Evolutionary conservation across 495 filamentous ascomycete species (phyloP).

Genomic region (Penicillium nucicola): DNA sequence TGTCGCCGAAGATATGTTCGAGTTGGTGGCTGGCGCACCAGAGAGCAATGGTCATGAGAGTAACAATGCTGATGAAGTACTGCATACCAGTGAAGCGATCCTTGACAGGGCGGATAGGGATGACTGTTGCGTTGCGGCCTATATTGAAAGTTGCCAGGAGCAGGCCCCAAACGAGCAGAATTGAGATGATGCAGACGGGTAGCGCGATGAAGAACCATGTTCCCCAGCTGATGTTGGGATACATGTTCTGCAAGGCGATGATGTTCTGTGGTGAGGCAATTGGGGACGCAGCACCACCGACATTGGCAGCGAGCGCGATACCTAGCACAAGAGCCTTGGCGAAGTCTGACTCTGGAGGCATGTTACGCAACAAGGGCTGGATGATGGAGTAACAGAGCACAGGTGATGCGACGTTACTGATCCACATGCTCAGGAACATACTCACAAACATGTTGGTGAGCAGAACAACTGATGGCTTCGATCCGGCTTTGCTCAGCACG

Average conservation of each 20-base stretch:
- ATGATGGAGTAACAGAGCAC: constrained; percentile 95
- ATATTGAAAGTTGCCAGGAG: constrained; percentile 83
- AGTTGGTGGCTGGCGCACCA: constrained; percentile 94
- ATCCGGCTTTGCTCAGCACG: constrained; percentile 95
- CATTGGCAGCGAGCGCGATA: constrained; percentile 92
- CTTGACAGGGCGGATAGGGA: constrained; percentile 83
- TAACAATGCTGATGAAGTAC: constrained; percentile 86
- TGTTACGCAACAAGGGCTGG: constrained; percentile 90
- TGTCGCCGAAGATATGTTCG: constrained; percentile 85
- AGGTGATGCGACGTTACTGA: constrained; percentile 95
- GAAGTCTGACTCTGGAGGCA: constrained; percentile 84
- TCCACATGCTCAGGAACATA: constrained; percentile 97
- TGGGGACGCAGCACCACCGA: constrained; percentile 92
- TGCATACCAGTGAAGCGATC: constrained; percentile 87
- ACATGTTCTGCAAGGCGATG: constrained; percentile 93
- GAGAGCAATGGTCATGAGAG: constrained; percentile 79
- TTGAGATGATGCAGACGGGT: constrained; percentile 86
- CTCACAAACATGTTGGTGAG: constrained; percentile 98
- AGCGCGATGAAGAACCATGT: constrained; percentile 96
- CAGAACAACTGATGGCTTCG: constrained; percentile 80
- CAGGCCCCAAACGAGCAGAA: constrained; percentile 85
- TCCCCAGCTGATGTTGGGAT: constrained; percentile 83
- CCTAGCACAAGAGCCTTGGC: constrained; percentile 93
- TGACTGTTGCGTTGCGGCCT: constrained; percentile 79
- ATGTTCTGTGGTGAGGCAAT: constrained; percentile 98